Base-by-base conservation (phyloP, 176 grass and related monocot species). In the Canna indica region DNA sequence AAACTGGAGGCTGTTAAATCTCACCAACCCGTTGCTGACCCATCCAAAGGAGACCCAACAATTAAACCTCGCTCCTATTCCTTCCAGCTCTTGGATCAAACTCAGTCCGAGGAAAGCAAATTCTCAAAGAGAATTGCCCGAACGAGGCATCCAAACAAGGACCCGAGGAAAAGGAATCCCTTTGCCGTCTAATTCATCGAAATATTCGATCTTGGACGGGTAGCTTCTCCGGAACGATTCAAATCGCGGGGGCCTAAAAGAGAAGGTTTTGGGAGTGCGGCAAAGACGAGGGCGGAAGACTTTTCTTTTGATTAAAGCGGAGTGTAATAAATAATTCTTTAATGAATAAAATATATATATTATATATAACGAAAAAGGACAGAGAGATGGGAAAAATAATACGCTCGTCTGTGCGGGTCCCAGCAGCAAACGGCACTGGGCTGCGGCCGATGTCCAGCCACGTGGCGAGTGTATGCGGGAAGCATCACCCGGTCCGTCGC, bases 1-100 rank as follows among this genome's bases (percentile, higher is more conserved):
- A 67, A 80, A 35, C 63, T 45, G 64, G 6, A 41, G 8, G 31
- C 66, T 67, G 68, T 80, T 75, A 76, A 77, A 77, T 73, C 36
- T 64, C 71, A 77, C 65, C 68, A 73, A 76, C 54, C 36, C 75
- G 41, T 25, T 15, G 67, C 30, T 68, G 47, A 36, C 42, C 48
- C 38, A 63, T 79, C 76, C 20, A 71, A 48, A 39, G 16, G 20
- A 28, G 26, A 75, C 27, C 76, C 39, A 66, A 64, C 18, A 16
- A 60, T n/a, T 16, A 42, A 61, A 70, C 54, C 34, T 69, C 64
- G 33, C 80, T 68, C 52, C 20, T 66, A 31, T 73, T 67, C 38
- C 47, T 50, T 75, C 47, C 39, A 56, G 34, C 34, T 68, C 25
- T 2, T 47, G 20, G 56, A 73, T 46, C 28, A 72, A 72, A 58